phyloP scores from a whole-genome alignment of 768 basidiomycete genomes.

The Termitomyces sp. region DNA sequence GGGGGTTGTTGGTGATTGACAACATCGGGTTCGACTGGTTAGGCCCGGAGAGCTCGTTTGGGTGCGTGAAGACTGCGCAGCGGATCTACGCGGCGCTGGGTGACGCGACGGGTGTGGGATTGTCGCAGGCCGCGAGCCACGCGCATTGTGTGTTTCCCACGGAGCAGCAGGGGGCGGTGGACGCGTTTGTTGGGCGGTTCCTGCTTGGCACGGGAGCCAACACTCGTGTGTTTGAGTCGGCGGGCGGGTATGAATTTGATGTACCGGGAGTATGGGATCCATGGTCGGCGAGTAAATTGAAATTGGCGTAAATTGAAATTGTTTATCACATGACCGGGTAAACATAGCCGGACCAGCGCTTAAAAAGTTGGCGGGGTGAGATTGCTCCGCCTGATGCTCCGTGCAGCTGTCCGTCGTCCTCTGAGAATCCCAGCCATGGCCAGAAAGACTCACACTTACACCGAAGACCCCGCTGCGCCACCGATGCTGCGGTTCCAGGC shows the following conservation, averaged over 20 bases:
- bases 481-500: constrained; percentile 3
- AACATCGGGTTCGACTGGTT: constrained; percentile 54
- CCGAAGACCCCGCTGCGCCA: not conserved
- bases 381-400: not conserved
- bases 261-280: constrained; percentile 3
- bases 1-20: constrained; percentile 46
- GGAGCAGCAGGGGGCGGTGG: constrained; percentile 34
- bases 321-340: not conserved
- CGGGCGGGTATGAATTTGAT: constrained; percentile 19
- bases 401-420: not conserved
- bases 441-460: not conserved
- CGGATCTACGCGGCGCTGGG: constrained; percentile 48
- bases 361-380: not conserved
- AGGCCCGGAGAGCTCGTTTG: constrained; percentile 42
- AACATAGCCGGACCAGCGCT: not conserved
- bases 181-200: constrained; percentile 52
- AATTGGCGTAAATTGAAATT: too few species aligned
- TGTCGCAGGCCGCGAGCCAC: constrained; percentile 48
- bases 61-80: constrained; percentile 45
- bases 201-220: constrained; percentile 39
- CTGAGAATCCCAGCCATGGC: not conserved
- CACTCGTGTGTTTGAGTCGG: constrained; percentile 40
- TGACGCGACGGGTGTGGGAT: constrained; percentile 35
- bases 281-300: too few species aligned
- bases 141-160: constrained; percentile 50